Evolutionary conservation across 371 early-diverging fungal genomes (phyloP).

Genomic region (Haplosporangium sp.): DNA sequence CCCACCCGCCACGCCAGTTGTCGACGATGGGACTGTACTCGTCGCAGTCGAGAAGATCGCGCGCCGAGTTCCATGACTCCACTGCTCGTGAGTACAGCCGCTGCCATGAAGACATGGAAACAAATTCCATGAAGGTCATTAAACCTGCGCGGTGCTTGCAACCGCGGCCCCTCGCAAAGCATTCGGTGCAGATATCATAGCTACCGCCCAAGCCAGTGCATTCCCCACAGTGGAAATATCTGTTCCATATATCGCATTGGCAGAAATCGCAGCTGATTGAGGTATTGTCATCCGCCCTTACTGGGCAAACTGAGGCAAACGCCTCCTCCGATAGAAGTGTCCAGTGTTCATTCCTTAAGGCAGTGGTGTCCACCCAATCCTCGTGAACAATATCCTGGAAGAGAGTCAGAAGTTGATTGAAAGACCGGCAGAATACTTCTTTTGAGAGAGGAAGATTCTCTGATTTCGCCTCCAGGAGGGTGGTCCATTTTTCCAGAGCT

Average conservation of each 20-base stretch:
- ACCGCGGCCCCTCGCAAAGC: background rate
- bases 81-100: background rate
- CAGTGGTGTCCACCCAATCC: conserved; percentile 3
- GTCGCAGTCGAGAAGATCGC: background rate
- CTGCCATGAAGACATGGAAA: background rate
- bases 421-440: conserved; percentile 1
- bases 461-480: background rate
- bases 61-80: background rate
- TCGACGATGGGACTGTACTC: background rate
- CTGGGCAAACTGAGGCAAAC: background rate
- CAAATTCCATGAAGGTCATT: background rate
- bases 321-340: background rate
- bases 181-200: background rate
- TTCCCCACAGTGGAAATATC: background rate
- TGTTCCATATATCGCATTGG: conserved; percentile 6
- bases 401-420: conserved; percentile 1
- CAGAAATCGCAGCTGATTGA: conserved; percentile 7
- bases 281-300: conserved; percentile 1
- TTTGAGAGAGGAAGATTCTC: background rate
- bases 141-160: background rate
- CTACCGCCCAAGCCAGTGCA: background rate
- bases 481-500: conserved; percentile 10
- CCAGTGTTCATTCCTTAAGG: conserved; percentile 1
- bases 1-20: background rate
- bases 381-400: conserved; percentile 5